Evolutionary conservation across 495 filamentous ascomycete species (phyloP).

Genomic region (Usnea hakonensis): DNA sequence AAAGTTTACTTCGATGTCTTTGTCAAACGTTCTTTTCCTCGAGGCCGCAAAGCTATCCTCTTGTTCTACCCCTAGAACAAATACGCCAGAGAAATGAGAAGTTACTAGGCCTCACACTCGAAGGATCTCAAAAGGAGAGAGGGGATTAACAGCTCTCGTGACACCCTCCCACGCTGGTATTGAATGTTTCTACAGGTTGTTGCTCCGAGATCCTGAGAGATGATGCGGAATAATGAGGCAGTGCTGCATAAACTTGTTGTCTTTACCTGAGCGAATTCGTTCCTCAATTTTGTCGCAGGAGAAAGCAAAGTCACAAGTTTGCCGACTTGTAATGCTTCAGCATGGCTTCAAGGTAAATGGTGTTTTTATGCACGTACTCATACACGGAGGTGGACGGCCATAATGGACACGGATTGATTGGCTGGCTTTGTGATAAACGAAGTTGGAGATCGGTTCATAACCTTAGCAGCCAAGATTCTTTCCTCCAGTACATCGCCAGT

Average conservation of each 20-base stretch:
- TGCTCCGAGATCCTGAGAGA: conserved; percentile 37
- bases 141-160: neutral
- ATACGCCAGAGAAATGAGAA: neutral
- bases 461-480: conserved; percentile 29
- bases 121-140: conserved; percentile 22
- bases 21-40: no score
- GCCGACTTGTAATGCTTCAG: conserved; percentile 40
- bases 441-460: neutral
- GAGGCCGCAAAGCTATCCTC: no score
- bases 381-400: conserved; percentile 49
- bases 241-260: conserved; percentile 35
- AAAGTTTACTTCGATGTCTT: no score
- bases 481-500: conserved; percentile 38
- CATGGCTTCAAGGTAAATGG: conserved; percentile 36
- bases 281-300: conserved; percentile 46
- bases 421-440: neutral
- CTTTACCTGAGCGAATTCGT: conserved; percentile 31
- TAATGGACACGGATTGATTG: conserved; percentile 26
- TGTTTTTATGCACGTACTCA: conserved; percentile 46
- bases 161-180: neutral
- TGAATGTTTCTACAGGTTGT: conserved; percentile 28
- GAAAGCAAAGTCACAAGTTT: conserved; percentile 38
- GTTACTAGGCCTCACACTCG: conserved; percentile 9
- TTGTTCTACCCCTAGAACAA: no score
- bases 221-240: conserved; percentile 38